Base-by-base conservation (phyloP, 306 rosid genomes). In the Rosa multiflora region DNA sequence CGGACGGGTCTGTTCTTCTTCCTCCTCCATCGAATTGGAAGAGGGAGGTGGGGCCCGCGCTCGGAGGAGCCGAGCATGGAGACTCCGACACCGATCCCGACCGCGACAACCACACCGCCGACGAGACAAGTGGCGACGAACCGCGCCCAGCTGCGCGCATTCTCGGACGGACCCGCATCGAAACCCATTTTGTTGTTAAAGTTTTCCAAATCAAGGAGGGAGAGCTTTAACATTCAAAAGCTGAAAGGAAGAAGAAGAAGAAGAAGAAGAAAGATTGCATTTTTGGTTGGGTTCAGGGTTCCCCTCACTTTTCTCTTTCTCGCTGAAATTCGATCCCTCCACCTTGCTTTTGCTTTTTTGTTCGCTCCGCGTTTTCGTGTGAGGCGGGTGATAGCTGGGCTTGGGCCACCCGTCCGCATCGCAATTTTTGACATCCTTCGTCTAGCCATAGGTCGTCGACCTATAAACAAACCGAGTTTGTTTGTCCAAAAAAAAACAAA, bases 1-100 rank as follows among this genome's bases (percentile, higher is more conserved):
- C 84, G 73, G 44, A 94, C 88, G 81, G 92, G 85, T 87, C 91
- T 67, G 84, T 87, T 83, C 87, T 87, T 91, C 85, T 82, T 90
- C 59, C 82, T 59, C 64, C 74, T 39, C 82, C 82, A 82, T 78
- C 80, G 82, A 53, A 75, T 48, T n/a, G 79, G 79, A 14, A 85
- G 73, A n/a, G 90, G 87, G 51, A 74, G 79, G 10, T 47, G 85
- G 70, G 46, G 75, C 13, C 79, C 82, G 29, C 56, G 78, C 29
- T 56, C 23, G 23, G 86, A 10, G 11, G 86, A 10, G 11, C 83
- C 89, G 69, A 86, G 29, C 0, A 89, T 83, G 53, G 94, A 84
- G 29, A 83, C 87, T 2, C 91, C 95, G 1, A 88, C 72, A 13
- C 78, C 85, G 20, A 62, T 75, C 11, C 84, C 80, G 64, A 81